Percentiles rank a stretch among this genome's conserved stretches.
Evolutionary conservation across 2,329 filamentous ascomycete species (phyloP).

Genomic region (Knufia fluminis): DNA sequence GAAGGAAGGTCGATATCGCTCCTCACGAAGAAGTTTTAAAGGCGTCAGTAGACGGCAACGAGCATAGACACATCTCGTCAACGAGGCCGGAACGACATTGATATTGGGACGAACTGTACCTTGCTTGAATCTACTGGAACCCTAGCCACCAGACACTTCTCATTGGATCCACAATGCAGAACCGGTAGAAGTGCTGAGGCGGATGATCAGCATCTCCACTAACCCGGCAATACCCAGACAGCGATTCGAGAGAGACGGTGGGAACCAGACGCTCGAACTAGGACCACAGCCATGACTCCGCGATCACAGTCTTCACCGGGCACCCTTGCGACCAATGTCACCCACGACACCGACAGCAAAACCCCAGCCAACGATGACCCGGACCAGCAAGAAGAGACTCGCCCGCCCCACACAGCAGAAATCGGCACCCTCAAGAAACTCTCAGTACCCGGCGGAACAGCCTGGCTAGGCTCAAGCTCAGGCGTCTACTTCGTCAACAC

Average conservation of each 20-base stretch:
- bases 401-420: conserved; percentile 28
- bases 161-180: background rate
- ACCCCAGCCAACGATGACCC: background rate
- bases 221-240: background rate
- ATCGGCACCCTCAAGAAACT: conserved; percentile 36
- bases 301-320: conserved; percentile 5
- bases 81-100: no score
- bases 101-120: no score
- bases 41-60: no score
- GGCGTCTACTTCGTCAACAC: conserved; percentile 48
- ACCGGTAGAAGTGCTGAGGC: background rate
- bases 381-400: conserved; percentile 17
- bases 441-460: conserved; percentile 33
- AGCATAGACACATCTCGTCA: no score
- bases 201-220: background rate
- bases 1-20: no score
- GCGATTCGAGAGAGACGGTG: no score
- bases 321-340: background rate
- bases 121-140: no score
- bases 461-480: conserved; percentile 45
- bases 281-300: conserved; percentile 13
- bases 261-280: conserved; percentile 2
- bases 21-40: no score
- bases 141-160: no score
- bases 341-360: conserved; percentile 18